Evolutionary conservation across 139 green algal species (phyloP).

Genomic region (Chlamydomonas sphaeroides): DNA sequence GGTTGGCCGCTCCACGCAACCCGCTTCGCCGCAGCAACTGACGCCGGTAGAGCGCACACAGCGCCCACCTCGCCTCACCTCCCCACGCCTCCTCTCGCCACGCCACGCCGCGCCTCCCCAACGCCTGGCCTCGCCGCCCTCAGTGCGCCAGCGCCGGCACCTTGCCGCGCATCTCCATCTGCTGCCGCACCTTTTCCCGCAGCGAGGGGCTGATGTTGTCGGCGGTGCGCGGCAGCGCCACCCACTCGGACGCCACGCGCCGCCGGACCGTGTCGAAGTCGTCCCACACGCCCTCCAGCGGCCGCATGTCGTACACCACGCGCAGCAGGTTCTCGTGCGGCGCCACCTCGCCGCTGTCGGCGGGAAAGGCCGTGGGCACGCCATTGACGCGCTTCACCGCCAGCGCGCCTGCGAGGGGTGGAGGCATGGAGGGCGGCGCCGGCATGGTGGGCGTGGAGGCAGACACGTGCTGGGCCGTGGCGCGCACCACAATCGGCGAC

Average conservation of each 20-base stretch:
- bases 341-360: conserved; percentile 67
- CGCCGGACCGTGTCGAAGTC: conserved; percentile 71
- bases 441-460: no score
- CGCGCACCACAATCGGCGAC: no score
- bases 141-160: conserved; percentile 18
- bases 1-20: no score
- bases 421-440: no score
- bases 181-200: conserved; percentile 68
- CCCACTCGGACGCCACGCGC: conserved; percentile 76
- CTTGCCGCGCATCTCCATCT: conserved; percentile 55
- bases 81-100: no score
- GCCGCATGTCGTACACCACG: conserved; percentile 80
- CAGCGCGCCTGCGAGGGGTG: conserved; percentile 61
- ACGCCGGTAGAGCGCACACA: no score
- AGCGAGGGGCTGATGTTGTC: conserved; percentile 69
- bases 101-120: no score
- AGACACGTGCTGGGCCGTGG: no score
- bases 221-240: conserved; percentile 62
- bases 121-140: no score
- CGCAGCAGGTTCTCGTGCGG: conserved; percentile 75
- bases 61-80: no score
- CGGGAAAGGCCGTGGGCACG: conserved; percentile 83
- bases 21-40: no score
- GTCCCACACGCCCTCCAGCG: conserved; percentile 72
- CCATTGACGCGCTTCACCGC: conserved; percentile 81